Base-by-base conservation (phyloP, 2,329 filamentous ascomycete genomes). In the Mollisia scopiformis region DNA sequence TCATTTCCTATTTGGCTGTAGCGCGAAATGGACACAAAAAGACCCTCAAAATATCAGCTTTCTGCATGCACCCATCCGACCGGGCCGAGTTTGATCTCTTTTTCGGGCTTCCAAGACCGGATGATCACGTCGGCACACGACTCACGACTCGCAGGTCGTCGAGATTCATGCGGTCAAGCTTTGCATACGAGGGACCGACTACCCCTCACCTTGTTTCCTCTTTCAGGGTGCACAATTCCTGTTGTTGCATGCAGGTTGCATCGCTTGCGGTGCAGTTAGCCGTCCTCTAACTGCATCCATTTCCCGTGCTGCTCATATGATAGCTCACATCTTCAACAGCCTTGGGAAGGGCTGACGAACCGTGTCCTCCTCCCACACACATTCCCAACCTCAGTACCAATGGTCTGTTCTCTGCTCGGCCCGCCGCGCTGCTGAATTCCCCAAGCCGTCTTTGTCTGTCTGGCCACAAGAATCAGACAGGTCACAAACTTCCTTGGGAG, bases 251-350 rank as follows among this genome's bases (percentile, higher is more conserved):
- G 50, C 49, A 55, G 28, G 8, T 41, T n/a, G 19, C 51, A 50
- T 47, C 49, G 33, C 37, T 46, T 21, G 33, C 37, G 27, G 43
- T 55, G 39, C 51, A 59, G 25, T 14, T 14, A 39, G 31, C 19
- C 35, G 16, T 55, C 31, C 21, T 33, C 43, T 25, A 28, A 47
- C 23, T 27, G 13, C 11, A 27, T 27, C 16, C 6, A 27, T 16
- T 14, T 21, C 41, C 25, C n/a, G n/a, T n/a, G 13, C 19, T 39
- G 1, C 39, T 28, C 46, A 55, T 59, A 37, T 55, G 57, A 59
- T 50, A 55, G 25, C 55, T 59, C 57, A 35, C 30, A 49, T 59
- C 57, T 50, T 55, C 41, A 50, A 10, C 39, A 39, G 19, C 49
- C 35, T 47, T 23, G 23, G 30, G 27, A 6, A 27, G 19, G 25